phyloP scores from a whole-genome alignment of 2,329 filamentous ascomycete genomes.

The Monosporascus sp. region DNA sequence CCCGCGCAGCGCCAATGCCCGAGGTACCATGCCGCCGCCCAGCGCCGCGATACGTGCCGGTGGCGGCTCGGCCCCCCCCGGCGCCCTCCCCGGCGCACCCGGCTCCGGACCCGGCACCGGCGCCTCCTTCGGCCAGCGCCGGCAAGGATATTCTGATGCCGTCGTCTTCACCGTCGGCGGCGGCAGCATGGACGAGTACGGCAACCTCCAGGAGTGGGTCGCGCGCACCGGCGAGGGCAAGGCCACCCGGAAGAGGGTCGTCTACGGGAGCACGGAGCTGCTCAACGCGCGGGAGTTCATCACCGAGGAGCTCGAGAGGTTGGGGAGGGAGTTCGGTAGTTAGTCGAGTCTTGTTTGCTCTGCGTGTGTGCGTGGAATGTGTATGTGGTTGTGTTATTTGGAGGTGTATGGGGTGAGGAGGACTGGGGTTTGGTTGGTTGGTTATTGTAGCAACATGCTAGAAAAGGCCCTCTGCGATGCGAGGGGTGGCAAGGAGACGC shows the following conservation, averaged over 20 bases:
- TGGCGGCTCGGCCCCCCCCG: conserved; percentile 31
- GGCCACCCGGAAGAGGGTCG: conserved; percentile 66
- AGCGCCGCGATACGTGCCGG: conserved; percentile 48
- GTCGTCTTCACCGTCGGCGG: conserved; percentile 95
- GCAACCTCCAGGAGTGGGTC: conserved; percentile 95
- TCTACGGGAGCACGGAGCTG: conserved; percentile 90
- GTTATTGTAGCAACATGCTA: too few species aligned
- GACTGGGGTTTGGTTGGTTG: too few species aligned
- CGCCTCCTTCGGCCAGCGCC: conserved; percentile 83
- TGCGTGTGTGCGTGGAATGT: too few species aligned
- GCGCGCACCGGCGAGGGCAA: conserved; percentile 65
- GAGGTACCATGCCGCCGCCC: conserved; percentile 83
- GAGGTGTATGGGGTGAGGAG: too few species aligned
- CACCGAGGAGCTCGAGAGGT: conserved; percentile 54
- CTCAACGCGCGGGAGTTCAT: conserved; percentile 66
- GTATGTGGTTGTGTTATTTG: too few species aligned
- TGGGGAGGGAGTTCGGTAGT: conserved; percentile 53
- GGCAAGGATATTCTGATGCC: conserved; percentile 84
- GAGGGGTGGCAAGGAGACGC: too few species aligned
- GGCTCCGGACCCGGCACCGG: conserved; percentile 58
- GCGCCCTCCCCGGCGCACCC: conserved; percentile 40
- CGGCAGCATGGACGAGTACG: conserved; percentile 98
- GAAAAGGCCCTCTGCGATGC: too few species aligned
- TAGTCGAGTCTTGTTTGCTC: background rate
- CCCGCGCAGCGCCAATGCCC: conserved; percentile 84